phyloP scores from a whole-genome alignment of 768 basidiomycete species.

The Pleurotus tuoliensis region DNA sequence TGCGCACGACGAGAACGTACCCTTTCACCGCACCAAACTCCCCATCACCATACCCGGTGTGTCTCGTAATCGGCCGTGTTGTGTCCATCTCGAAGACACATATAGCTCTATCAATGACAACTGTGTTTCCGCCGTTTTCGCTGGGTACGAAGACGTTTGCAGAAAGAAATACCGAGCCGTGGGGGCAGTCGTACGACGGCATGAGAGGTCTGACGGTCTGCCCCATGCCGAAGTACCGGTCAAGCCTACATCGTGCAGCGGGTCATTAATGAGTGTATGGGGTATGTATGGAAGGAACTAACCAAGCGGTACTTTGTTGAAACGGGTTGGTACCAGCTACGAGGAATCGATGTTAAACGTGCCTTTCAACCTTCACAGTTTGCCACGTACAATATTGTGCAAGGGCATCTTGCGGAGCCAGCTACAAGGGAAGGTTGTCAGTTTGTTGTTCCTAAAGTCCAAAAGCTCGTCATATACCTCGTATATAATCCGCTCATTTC shows the following conservation, averaged over 20 bases:
- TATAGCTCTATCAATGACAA: conserved; percentile 49
- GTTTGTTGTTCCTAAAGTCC: background rate
- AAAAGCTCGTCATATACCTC: conserved; percentile 29
- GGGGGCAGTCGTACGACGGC: conserved; percentile 65
- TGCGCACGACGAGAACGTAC: conserved; percentile 53
- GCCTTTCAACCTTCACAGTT: background rate
- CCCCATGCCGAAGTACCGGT: conserved; percentile 65
- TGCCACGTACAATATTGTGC: conserved; percentile 47
- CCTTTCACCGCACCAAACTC: conserved; percentile 63
- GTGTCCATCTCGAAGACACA: conserved; percentile 65
- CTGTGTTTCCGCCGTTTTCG: conserved; percentile 29
- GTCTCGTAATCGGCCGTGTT: conserved; percentile 53
- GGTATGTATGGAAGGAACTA: background rate
- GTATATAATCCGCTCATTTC: conserved; percentile 57
- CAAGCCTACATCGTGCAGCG: conserved; percentile 29
- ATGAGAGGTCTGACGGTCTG: conserved; percentile 52
- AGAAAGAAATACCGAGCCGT: conserved; percentile 56
- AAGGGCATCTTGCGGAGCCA: conserved; percentile 59
- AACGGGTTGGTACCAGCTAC: conserved; percentile 58
- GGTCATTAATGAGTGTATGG: background rate
- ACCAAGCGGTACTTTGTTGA: conserved; percentile 54
- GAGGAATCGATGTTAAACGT: background rate
- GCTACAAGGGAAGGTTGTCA: conserved; percentile 22
- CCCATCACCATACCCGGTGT: conserved; percentile 47
- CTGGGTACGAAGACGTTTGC: conserved; percentile 20